Evolutionary conservation across 2,329 filamentous ascomycete species (phyloP).

Genomic region (Paraphoma chrysanthemicola): DNA sequence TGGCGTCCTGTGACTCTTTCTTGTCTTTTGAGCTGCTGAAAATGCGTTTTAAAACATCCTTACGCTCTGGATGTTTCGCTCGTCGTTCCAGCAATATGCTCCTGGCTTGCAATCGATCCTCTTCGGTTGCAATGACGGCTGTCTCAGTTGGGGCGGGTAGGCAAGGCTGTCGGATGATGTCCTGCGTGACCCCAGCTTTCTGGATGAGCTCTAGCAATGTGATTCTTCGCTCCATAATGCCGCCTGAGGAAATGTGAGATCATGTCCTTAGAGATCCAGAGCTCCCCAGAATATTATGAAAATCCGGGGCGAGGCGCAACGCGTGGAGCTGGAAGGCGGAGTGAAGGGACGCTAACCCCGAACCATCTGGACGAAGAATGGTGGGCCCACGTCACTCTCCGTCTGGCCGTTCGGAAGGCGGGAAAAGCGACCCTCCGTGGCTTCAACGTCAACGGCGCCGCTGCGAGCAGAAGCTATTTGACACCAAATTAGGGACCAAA

Average conservation of each 20-base stretch:
- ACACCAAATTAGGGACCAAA: neutral
- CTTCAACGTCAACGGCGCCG: neutral
- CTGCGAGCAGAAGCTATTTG: neutral
- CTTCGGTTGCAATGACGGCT: conserved; percentile 36
- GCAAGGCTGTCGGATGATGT: conserved; percentile 37
- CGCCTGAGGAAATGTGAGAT: neutral
- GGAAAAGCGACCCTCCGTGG: neutral
- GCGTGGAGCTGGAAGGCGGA: conserved; percentile 25
- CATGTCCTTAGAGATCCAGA: conserved; percentile 8
- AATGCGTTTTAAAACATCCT: conserved; percentile 42
- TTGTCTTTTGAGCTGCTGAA: conserved; percentile 47
- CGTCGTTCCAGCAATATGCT: conserved; percentile 41
- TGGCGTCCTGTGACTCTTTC: conserved; percentile 36
- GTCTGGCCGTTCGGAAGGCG: conserved; percentile 1
- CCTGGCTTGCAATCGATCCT: conserved; percentile 39
- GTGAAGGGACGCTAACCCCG: conserved; percentile 12
- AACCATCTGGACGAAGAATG: conserved; percentile 6
- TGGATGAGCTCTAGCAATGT: conserved; percentile 39
- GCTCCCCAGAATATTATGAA: conserved; percentile 5
- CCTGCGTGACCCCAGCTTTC: conserved; percentile 35
- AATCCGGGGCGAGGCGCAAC: conserved; percentile 11
- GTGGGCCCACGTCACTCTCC: conserved; percentile 6
- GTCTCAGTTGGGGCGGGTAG: conserved; percentile 41
- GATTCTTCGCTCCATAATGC: conserved; percentile 35
- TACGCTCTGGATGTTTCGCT: conserved; percentile 36